phyloP scores from a whole-genome alignment of 2,329 filamentous ascomycete genomes.

The Chaetomiaceae sp. region DNA sequence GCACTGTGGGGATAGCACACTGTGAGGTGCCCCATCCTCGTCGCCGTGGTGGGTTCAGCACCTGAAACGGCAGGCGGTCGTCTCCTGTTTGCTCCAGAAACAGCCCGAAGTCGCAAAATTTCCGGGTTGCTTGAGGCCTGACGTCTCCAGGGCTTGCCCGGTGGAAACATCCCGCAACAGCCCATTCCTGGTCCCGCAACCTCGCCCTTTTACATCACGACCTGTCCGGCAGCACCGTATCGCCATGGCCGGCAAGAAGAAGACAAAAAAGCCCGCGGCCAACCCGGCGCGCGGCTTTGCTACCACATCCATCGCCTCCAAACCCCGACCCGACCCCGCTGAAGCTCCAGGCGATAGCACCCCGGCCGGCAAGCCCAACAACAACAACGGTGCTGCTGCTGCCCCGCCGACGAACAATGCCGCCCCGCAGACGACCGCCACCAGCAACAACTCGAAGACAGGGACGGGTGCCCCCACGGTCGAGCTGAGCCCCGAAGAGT shows the following conservation, averaged over 20 bases:
- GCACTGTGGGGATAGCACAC: constrained; percentile 12
- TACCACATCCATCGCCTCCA: constrained; percentile 87
- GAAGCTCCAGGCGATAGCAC: constrained; percentile 33
- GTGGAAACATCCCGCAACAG: constrained; percentile 5
- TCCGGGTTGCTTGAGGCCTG: constrained; percentile 13
- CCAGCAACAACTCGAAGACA: constrained; percentile 24
- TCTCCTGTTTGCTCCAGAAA: constrained; percentile 1
- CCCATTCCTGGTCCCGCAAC: constrained; percentile 6
- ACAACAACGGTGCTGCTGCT: constrained; percentile 16
- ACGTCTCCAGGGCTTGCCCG: neutral
- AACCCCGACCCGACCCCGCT: constrained; percentile 59
- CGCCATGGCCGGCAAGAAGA: constrained; percentile 68
- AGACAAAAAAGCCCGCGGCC: constrained; percentile 84
- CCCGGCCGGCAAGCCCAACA: constrained; percentile 18
- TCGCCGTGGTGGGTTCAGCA: constrained; percentile 9
- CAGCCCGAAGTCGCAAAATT: constrained; percentile 14
- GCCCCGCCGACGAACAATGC: constrained; percentile 21
- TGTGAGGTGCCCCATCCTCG: neutral
- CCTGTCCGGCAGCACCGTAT: neutral
- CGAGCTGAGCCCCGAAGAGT: constrained; percentile 74
- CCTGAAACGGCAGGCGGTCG: constrained; percentile 27
- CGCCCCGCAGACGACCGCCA: constrained; percentile 20
- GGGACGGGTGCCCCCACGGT: constrained; percentile 30
- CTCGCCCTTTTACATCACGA: constrained; percentile 3
- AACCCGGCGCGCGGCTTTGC: constrained; percentile 92